Conservation (phyloP, 192 early-diverging fungal genomes). For the Backusella liffmaniae region DNA sequence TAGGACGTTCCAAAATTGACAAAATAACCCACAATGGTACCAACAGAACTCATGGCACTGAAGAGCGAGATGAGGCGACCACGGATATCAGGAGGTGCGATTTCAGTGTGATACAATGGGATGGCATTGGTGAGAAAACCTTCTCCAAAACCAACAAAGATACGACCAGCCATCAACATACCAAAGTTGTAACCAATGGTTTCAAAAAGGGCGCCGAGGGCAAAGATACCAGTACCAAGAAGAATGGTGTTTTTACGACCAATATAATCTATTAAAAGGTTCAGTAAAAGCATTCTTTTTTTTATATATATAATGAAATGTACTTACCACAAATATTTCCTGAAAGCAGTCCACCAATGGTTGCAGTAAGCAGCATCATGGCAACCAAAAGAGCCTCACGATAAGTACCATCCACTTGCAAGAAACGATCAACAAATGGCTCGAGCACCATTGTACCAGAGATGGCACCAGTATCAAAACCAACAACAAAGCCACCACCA, state of each 20-base stretch:
- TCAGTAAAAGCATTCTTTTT: neutral
- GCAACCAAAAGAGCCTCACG: constrained; percentile 29
- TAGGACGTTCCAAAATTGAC: constrained; percentile 41
- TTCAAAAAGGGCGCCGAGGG: constrained; percentile 74
- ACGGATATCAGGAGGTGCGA: constrained; percentile 84
- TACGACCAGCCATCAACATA: constrained; percentile 25
- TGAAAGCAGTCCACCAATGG: constrained; percentile 27
- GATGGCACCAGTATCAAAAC: constrained; percentile 30
- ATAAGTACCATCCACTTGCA: constrained; percentile 11
- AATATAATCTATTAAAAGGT: constrained; percentile 28
- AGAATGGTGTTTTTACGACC: constrained; percentile 74
- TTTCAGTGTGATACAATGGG: constrained; percentile 38
- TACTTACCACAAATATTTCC: constrained; percentile 29
- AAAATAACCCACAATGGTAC: constrained; percentile 63
- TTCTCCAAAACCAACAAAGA: constrained; percentile 36
- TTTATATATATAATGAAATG: neutral
- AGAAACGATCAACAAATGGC: constrained; percentile 7
- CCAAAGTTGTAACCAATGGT: constrained; percentile 51
- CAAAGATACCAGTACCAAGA: constrained; percentile 63
- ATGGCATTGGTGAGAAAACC: constrained; percentile 36
- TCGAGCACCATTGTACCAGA: constrained; percentile 23
- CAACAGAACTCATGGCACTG: constrained; percentile 88
- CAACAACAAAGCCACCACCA: constrained; percentile 30
- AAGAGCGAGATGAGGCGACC: constrained; percentile 82
- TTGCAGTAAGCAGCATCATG: constrained; percentile 34